phyloP scores from a whole-genome alignment of 441 rosid species.

The Pelargonium citronellum region DNA sequence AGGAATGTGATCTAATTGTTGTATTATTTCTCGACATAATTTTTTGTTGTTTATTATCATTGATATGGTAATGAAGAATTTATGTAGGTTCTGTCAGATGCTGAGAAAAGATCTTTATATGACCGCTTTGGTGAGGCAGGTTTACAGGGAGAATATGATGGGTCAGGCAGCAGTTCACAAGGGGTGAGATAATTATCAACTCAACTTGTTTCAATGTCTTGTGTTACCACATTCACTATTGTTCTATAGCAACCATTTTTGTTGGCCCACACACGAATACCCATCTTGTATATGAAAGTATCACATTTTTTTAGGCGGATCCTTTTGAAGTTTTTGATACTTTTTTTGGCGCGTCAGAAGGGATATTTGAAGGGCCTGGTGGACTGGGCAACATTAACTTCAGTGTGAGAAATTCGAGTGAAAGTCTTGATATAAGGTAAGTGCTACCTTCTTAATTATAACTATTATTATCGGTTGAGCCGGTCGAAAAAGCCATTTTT shows the following conservation, averaged over 20 bases:
- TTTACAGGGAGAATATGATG: conserved; percentile 53
- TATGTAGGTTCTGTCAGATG: conserved; percentile 86
- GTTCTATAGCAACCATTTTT: background rate
- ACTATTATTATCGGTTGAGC: background rate
- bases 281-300: conserved; percentile 2
- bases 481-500: background rate
- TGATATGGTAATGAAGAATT: conserved; percentile 33
- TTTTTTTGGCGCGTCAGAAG: conserved; percentile 77
- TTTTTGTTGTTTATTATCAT: conserved; percentile 14
- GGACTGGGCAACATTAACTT: conserved; percentile 52
- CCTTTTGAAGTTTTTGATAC: conserved; percentile 73
- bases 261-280: background rate
- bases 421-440: conserved; percentile 75
- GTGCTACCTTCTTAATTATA: background rate
- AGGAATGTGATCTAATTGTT: conserved; percentile 3
- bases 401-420: conserved; percentile 44
- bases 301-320: conserved; percentile 48
- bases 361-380: conserved; percentile 55
- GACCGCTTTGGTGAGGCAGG: conserved; percentile 85
- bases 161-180: conserved; percentile 39
- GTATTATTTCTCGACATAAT: background rate
- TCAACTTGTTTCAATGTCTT: conserved; percentile 5
- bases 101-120: conserved; percentile 76
- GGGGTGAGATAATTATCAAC: conserved; percentile 39
- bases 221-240: background rate